phyloP scores from a whole-genome alignment of 345 rosid genomes.

The Gossypium bickii region DNA sequence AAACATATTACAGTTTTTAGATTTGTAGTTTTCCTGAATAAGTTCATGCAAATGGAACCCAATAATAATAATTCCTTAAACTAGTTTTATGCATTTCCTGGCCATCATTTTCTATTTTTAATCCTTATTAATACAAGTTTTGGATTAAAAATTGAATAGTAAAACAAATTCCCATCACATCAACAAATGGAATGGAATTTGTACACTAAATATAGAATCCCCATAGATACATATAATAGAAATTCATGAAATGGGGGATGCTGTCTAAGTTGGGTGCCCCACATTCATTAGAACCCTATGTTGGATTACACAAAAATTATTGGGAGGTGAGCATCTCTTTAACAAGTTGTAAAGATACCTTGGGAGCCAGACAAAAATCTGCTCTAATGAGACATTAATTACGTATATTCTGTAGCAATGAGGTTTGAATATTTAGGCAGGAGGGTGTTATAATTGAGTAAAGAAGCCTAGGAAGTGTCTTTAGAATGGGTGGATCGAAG shows the following conservation, averaged over 20 bases:
- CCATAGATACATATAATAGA: constrained; percentile 15
- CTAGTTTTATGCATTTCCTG: background rate
- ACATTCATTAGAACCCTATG: background rate
- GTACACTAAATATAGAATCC: background rate
- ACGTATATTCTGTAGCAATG: constrained; percentile 6
- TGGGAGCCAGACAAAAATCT: constrained; percentile 15
- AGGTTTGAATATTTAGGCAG: background rate
- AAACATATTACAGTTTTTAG: background rate
- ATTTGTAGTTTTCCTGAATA: background rate
- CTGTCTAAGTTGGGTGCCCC: background rate
- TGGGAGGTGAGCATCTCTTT: constrained; percentile 18
- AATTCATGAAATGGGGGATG: background rate
- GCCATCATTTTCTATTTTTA: constrained; percentile 8
- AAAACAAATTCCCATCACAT: background rate
- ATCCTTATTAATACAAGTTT: too few species aligned
- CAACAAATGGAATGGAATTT: constrained; percentile 5
- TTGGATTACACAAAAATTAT: constrained; percentile 20
- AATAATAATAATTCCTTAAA: background rate
- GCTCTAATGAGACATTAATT: constrained; percentile 10
- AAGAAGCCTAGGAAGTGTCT: background rate
- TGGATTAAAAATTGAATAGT: too few species aligned
- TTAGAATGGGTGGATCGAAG: background rate
- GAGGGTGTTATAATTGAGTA: constrained; percentile 1
- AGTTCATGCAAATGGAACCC: constrained; percentile 11
- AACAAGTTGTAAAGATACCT: constrained; percentile 30